Conservation (phyloP, 164 flowering plant genomes). For the Taxillus chinensis region DNA sequence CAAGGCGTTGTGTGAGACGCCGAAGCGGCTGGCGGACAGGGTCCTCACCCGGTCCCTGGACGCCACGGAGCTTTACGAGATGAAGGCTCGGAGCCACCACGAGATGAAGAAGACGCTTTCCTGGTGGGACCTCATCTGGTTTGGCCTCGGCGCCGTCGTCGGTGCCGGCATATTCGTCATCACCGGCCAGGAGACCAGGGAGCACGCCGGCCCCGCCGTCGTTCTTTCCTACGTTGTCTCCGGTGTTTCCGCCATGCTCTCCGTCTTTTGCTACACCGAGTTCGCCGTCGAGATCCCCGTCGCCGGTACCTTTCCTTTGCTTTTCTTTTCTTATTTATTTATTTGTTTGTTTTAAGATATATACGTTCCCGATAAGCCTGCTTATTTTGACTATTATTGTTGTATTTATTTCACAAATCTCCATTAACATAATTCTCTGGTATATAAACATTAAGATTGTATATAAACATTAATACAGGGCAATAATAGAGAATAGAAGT, state of each 20-base stretch:
- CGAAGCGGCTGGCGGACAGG: slow-evolving; percentile 33
- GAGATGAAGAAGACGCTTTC: slow-evolving; percentile 51
- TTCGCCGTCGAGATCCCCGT: slow-evolving; percentile 62
- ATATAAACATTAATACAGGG: no score
- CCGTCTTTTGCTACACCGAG: slow-evolving; percentile 71
- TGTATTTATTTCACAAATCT: no score
- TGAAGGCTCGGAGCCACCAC: slow-evolving; percentile 34
- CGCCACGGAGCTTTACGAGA: slow-evolving; percentile 26
- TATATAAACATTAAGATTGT: no score
- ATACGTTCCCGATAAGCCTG: no score
- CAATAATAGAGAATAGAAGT: no score
- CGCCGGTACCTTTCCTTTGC: slow-evolving; percentile 16
- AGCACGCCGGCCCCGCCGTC: slow-evolving; percentile 56
- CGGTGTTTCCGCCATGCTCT: slow-evolving; percentile 62
- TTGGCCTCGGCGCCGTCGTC: slow-evolving; percentile 54
- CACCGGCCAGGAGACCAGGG: slow-evolving; percentile 56
- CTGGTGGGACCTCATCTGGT: slow-evolving; percentile 71
- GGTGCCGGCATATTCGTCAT: slow-evolving; percentile 62
- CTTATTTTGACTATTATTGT: no score
- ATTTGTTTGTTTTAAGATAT: no score
- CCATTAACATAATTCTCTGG: no score
- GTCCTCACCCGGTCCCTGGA: slow-evolving; percentile 41
- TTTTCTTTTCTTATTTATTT: no score
- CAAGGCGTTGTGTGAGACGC: slow-evolving; percentile 28
- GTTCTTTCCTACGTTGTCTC: slow-evolving; percentile 55